Evolutionary conservation across 164 flowering plant genomes (phyloP).

Genomic region (Piper betle): DNA sequence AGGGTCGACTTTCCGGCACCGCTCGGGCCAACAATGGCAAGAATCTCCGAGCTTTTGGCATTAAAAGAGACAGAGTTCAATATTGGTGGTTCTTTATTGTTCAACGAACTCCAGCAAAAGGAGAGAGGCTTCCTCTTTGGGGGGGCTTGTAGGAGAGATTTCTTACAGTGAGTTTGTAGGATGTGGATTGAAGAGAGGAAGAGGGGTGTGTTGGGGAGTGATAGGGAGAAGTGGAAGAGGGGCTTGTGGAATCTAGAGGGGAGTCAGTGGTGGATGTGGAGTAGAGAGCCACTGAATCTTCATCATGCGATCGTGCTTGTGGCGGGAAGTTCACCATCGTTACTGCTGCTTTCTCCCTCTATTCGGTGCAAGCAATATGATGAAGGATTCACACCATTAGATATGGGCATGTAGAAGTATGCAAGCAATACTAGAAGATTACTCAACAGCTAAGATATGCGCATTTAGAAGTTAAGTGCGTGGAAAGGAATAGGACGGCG

Average conservation of each 20-base stretch:
- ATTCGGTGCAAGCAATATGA: too few species aligned
- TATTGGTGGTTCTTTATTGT: slow-evolving; percentile 29
- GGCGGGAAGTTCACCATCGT: slow-evolving; percentile 37
- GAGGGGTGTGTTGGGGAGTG: slow-evolving; percentile 16
- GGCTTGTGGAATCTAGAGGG: slow-evolving; percentile 35
- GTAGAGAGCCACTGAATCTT: slow-evolving; percentile 44
- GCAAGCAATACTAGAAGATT: too few species aligned
- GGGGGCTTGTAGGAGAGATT: slow-evolving; percentile 49
- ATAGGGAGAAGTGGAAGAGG: slow-evolving; percentile 42
- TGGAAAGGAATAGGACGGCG: too few species aligned
- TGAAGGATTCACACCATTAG: too few species aligned
- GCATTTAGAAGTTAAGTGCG: too few species aligned
- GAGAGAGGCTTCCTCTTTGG: slow-evolving; percentile 8
- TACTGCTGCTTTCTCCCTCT: background rate
- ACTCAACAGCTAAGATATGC: too few species aligned
- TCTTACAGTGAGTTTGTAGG: slow-evolving; percentile 26
- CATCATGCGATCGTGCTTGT: slow-evolving; percentile 21
- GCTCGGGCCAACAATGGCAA: slow-evolving; percentile 85
- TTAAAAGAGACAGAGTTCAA: slow-evolving; percentile 66
- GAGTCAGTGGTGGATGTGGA: slow-evolving; percentile 51
- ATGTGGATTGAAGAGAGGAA: slow-evolving; percentile 13
- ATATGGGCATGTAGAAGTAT: too few species aligned
- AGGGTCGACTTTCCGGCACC: slow-evolving; percentile 89
- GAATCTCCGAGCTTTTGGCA: slow-evolving; percentile 48
- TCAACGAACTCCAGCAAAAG: slow-evolving; percentile 7